Conservation (phyloP, 2,329 filamentous ascomycete species). For the Ophiostoma sp. region DNA sequence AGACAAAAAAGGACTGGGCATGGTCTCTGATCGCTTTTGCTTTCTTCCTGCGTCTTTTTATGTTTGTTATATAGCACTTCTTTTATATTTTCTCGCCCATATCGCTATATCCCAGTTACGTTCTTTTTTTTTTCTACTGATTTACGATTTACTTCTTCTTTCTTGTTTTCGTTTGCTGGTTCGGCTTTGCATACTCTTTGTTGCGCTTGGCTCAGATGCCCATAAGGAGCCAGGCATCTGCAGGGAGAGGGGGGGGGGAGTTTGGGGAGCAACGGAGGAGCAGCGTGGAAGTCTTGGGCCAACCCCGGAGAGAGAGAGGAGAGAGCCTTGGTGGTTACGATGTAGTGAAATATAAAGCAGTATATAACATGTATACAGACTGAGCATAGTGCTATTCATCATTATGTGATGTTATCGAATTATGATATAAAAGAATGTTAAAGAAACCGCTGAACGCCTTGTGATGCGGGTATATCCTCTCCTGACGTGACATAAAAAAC, state of each 20-base stretch:
- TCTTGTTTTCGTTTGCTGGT: neutral
- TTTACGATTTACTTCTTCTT: neutral
- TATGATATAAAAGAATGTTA: neutral
- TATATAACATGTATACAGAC: neutral
- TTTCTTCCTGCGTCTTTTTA: neutral
- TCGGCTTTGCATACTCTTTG: conserved; percentile 1
- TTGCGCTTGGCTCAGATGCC: conserved; percentile 9
- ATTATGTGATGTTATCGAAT: neutral
- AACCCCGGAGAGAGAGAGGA: neutral
- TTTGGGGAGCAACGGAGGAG: neutral
- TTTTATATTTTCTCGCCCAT: no score
- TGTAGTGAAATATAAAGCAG: neutral
- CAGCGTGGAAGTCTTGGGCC: no score
- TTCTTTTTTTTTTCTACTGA: neutral
- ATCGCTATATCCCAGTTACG: no score
- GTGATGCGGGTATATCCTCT: neutral
- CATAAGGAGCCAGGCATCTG: neutral
- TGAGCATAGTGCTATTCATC: neutral
- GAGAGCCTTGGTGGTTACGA: neutral
- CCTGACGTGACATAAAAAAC: neutral
- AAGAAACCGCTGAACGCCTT: neutral
- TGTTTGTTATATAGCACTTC: neutral
- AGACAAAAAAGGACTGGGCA: conserved; percentile 7
- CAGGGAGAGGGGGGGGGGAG: conserved; percentile 1
- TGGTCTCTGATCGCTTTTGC: neutral